Base-by-base conservation (phyloP, 1,284 basidiomycete species). In the Rhodotorula sp. region DNA sequence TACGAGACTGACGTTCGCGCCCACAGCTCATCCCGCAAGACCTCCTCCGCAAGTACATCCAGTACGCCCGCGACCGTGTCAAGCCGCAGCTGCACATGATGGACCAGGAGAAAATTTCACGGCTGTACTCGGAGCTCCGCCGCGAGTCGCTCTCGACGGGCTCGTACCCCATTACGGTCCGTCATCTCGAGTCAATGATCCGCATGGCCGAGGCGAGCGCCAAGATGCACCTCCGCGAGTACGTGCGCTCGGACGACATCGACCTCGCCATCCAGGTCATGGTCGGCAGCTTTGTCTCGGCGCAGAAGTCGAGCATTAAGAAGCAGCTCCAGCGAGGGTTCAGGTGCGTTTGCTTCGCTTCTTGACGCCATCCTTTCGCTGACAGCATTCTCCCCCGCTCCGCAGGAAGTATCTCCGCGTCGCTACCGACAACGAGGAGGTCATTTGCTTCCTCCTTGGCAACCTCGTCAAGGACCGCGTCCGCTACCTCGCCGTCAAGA, bases 251-350 rank as follows among this genome's bases (percentile, higher is more conserved):
- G 20, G 96, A 99, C 81, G 96, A 99, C 80, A 94, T 99, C 76
- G 94, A 99, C 80, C 83, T 98, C 62, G 95, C 96, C 3, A 98
- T 99, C 75, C 92, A 92, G 73, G 94, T 97, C 49, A 90, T 92
- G 4, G 89, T 99, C 34, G 89, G 90, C 68, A 94, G 91, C 81
- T 99, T 99, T 80, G 91, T 99, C 67, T 93, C 83, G 76, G 91
- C 95, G 27, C 96, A 99, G 80, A 99, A 99, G 84, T 91, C 94
- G 86, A 93, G 90, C 71, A 94, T 99, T 82, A 98, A 98, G 85
- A 95, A 92, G 84, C 94, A 94, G 24, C 84, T 99, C 54, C 92
- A 99, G 82, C 85, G 96, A 77, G 93, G 74, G 17, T 75, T 75
- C 74, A 58, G 72, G 70, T 71, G 34, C 64, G 66, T 52, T n/a